Evolutionary conservation across 352 stramenopile genomes (phyloP), one percentile per base, ranked within the genome.

Genomic region (Pythium rhizo-oryzae): DNA sequence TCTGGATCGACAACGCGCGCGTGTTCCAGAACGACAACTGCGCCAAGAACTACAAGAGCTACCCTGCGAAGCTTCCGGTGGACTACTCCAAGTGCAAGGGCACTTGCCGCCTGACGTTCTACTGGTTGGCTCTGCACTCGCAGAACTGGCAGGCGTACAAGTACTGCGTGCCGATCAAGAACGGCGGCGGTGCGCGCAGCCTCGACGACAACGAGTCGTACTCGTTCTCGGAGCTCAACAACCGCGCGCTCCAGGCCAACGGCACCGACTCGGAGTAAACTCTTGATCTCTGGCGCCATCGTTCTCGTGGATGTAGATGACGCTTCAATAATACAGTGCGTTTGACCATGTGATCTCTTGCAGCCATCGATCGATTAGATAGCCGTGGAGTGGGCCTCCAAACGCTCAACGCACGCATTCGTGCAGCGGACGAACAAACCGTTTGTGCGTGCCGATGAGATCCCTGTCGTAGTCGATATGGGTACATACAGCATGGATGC

Each of bases 11-110:
- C 43, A 70, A 72, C 46, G 57, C 57, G 35, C 58, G 60, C 47
- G 69, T 79, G n/a, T 69, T 74, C 51, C 59, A 74, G 30, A 60
- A 79, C 58, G 66, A 79, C 52, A 71, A 89, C 57, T 91, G 82
- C 50, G 71, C 71, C 7, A 74, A 56, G 3, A 68, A 70, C 41
- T 87, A 80, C 58, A 70, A 68, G 53, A 54, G 59, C 21, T 75
- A 61, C 30, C 75, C 84, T n/a, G 82, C 82, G 6, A 63, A 53
- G 43, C 84, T 84, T 46, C 60, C 75, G 18, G 62, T 90, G 13
- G 72, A 88, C 63, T 90, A 81, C 69, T 82, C 74, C 23, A 67
- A 54, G 15, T 90, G 80, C 65, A 54, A 25, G 39, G 76, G 56
- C 39, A 63, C 23, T 8, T 89, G 82, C 54, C 23, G 59, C 11